A percentile compares a stretch with the other conserved stretches of the same genome.
These are phyloP conservation scores for Phytophthora uliginosa DNA, from an alignment of 352 stramenopile genomes.

Conservation along the genomic window DNA sequence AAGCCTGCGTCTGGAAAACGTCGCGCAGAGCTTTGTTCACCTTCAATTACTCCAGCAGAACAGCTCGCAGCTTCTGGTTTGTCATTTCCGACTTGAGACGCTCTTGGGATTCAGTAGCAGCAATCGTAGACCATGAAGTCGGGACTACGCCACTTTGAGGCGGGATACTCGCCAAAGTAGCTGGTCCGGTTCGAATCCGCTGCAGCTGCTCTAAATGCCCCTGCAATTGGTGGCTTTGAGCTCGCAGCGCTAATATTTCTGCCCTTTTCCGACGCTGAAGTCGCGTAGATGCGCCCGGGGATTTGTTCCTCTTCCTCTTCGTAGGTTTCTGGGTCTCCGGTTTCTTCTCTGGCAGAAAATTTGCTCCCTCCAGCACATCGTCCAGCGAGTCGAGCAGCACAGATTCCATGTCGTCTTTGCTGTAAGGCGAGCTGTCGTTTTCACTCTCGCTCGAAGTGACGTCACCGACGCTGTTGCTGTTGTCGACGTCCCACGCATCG, in stretches of 20 bases:
- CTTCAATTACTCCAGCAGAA: conserved; percentile 25
- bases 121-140: conserved; percentile 29
- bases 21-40: conserved; percentile 13
- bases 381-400: conserved; percentile 28
- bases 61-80: conserved; percentile 30
- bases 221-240: conserved; percentile 26
- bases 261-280: conserved; percentile 34
- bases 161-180: neutral
- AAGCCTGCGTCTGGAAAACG: conserved; percentile 23
- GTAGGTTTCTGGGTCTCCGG: neutral
- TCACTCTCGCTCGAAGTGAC: conserved; percentile 25
- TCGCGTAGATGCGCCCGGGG: conserved; percentile 23
- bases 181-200: neutral
- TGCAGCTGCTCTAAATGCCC: conserved; percentile 23
- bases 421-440: conserved; percentile 20
- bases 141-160: neutral
- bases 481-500: conserved; percentile 29
- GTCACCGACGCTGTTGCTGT: neutral
- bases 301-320: conserved; percentile 32
- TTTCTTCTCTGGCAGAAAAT: conserved; percentile 15
- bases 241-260: conserved; percentile 33
- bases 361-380: conserved; percentile 11
- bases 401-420: conserved; percentile 16
- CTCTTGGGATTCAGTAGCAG: conserved; percentile 22
- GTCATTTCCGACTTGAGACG: conserved; percentile 30